Base-by-base conservation (phyloP, 2,329 filamentous ascomycete species). In the Cadophora malorum region DNA sequence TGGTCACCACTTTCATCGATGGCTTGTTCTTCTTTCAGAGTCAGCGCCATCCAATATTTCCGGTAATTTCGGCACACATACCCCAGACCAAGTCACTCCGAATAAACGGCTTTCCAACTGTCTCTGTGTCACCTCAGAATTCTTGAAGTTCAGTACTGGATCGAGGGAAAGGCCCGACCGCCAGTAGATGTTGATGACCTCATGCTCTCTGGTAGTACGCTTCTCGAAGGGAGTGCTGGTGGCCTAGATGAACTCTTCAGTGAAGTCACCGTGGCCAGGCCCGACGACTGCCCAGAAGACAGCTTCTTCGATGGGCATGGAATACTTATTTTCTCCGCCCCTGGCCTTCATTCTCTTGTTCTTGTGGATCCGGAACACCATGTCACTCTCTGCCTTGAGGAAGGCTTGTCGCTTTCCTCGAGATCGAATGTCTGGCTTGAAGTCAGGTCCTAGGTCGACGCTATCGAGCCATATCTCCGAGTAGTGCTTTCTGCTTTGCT, bases 151-250 rank as follows among this genome's bases (percentile, higher is more conserved):
- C 59, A 67, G 9, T 9, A 63, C 33, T 14, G 53, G 28, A 49
- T 67, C 65, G n/a, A 67, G 14, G 4, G 59, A 59, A 25, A 63
- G 33, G n/a, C 65, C 65, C 19, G 19, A 23, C 19, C 35, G 25
- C 65, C 65, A 64, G 59, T 67, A 67, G 19, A 41, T 50, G 12
- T 50, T 49, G 31, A 63, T 59, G n/a, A 52, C 49, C 38, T 45
- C 23, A 38, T 59, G 33, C 35, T 67, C 59, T 28, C 33, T 35
- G 4, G 4, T 9, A n/a, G 59, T 38, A 19, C 64, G 41, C 45
- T 61, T 52, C 33, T 55, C 47, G 35, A 35, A 61, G 4, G 31
- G n/a, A n/a, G 25, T 55, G n/a, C 38, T 31, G 19, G 56, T 65
- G 14, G 64, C 64, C 33, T 65, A 23, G 41, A 65, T 65, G 47